Conservation (phyloP, 2,329 filamentous ascomycete genomes). For the Sphaerostilbella broomeana region DNA sequence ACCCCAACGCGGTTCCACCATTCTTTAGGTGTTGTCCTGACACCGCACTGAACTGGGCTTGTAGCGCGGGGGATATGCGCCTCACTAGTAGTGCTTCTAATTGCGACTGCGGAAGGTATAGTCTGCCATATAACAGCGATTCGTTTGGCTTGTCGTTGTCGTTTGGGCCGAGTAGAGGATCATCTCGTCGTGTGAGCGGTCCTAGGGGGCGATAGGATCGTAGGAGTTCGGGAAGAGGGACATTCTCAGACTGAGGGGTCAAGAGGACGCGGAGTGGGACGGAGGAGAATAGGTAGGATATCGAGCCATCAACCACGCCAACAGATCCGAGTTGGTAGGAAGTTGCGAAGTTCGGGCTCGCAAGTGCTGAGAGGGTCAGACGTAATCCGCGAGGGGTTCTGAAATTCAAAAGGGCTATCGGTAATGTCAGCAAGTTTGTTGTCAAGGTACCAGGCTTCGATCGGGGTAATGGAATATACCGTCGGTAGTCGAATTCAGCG, state of each 20-base stretch:
- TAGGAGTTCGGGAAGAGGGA: conserved; percentile 71
- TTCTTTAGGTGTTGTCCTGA: conserved; percentile 65
- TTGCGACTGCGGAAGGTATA: conserved; percentile 77
- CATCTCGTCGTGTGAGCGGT: conserved; percentile 42
- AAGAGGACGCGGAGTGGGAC: conserved; percentile 63
- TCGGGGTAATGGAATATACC: conserved; percentile 41
- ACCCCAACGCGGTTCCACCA: conserved; percentile 66
- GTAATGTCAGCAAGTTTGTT: not conserved
- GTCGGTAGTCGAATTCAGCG: conserved; percentile 75
- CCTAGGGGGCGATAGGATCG: conserved; percentile 75
- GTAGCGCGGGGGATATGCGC: conserved; percentile 67
- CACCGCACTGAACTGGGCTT: conserved; percentile 74
- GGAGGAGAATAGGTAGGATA: conserved; percentile 93
- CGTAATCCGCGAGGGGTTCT: conserved; percentile 76
- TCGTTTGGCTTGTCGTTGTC: conserved; percentile 32
- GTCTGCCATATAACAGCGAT: conserved; percentile 65
- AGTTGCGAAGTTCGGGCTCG: conserved; percentile 87
- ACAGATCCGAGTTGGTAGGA: conserved; percentile 87
- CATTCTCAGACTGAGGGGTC: conserved; percentile 61
- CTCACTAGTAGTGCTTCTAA: conserved; percentile 81
- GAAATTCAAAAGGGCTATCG: conserved; percentile 76
- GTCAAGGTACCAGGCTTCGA: no score
- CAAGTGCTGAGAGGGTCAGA: conserved; percentile 82
- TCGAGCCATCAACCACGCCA: conserved; percentile 89
- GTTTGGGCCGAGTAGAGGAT: conserved; percentile 17